Percentiles rank a stretch among this genome's conserved stretches.
phyloP scores from a whole-genome alignment of 345 rosid species.

The Crucihimalaya himalaica region DNA sequence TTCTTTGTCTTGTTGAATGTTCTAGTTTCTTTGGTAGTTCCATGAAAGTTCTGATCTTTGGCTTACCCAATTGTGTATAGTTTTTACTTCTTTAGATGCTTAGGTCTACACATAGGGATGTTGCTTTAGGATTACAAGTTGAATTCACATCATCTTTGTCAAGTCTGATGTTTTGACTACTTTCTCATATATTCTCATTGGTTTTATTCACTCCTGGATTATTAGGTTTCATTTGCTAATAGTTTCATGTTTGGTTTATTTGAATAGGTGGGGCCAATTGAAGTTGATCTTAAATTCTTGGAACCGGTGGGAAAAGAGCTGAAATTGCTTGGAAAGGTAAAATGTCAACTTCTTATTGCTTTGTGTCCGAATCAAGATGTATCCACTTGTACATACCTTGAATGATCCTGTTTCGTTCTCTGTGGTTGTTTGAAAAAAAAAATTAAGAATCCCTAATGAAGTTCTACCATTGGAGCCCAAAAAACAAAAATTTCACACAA shows the following conservation, averaged over 20 bases:
- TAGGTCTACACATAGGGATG: background rate
- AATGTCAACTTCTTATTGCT: background rate
- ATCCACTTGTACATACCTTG: background rate
- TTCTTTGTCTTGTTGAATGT: background rate
- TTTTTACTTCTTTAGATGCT: background rate
- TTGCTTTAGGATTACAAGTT: too few species aligned
- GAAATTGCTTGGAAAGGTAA: slow-evolving; percentile 82
- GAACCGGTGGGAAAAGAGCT: slow-evolving; percentile 84
- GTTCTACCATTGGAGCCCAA: too few species aligned
- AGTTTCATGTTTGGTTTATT: slow-evolving; percentile 6
- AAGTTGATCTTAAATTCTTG: slow-evolving; percentile 70
- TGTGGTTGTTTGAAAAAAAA: background rate
- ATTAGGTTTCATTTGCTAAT: background rate
- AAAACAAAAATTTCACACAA: too few species aligned
- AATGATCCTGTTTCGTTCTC: background rate
- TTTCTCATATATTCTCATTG: background rate
- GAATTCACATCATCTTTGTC: too few species aligned
- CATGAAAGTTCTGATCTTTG: background rate
- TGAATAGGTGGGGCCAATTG: slow-evolving; percentile 84
- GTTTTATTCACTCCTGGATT: background rate
- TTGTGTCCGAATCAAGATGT: background rate
- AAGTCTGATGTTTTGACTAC: background rate
- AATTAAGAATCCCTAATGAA: too few species aligned
- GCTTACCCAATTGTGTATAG: background rate
- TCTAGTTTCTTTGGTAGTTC: slow-evolving; percentile 1